Base-by-base conservation (phyloP, 192 early-diverging fungal genomes). In the Kickxella alabastrina region DNA sequence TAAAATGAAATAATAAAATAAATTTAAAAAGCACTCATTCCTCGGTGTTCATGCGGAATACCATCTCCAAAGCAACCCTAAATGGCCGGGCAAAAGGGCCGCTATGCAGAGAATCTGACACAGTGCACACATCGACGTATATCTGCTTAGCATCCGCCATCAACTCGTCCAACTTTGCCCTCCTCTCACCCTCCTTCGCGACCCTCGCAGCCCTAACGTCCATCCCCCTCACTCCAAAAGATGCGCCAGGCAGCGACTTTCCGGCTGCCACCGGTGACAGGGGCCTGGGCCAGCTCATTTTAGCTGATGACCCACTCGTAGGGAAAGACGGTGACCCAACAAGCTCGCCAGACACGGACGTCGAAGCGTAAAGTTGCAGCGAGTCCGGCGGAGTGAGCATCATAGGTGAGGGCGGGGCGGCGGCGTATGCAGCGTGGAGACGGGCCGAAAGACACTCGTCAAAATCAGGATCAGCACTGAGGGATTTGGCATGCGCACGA, bases 81-180 rank as follows among this genome's bases (percentile, higher is more conserved):
- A 84, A 82, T 6, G 80, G 79, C 18, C 78, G 54, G 28, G 77
- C 80, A 44, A 79, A 70, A 21, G 79, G 66, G 2, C 79, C 79
- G 60, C 68, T 77, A 36, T 81, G 79, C 37, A 84, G 68, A 15
- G 79, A 77, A 38, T 84, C 83, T 0, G 83, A 71, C 5, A 81
- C 75, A 6, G 65, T 41, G 47, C 79, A 82, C 14, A 84, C 61
- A 21, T 77, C 65, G 14, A 75, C 60, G 55, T 76, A 84, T 2
- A 73, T 25, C 18, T 57, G 52, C 19, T 62, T 34, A 9, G 55
- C 36, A 26, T 53, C 64, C 10, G 36, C 35, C 37, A 37, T 42
- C 10, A 43, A 53, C 8, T 53, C 41, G 2, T 52, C 57, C 12
- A 55, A 19, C 0, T 49, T 43, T 29, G 42, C 37, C 34, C 19